Evolutionary conservation across 495 filamentous ascomycete species (phyloP).

Genomic region (Parmelia sp.): DNA sequence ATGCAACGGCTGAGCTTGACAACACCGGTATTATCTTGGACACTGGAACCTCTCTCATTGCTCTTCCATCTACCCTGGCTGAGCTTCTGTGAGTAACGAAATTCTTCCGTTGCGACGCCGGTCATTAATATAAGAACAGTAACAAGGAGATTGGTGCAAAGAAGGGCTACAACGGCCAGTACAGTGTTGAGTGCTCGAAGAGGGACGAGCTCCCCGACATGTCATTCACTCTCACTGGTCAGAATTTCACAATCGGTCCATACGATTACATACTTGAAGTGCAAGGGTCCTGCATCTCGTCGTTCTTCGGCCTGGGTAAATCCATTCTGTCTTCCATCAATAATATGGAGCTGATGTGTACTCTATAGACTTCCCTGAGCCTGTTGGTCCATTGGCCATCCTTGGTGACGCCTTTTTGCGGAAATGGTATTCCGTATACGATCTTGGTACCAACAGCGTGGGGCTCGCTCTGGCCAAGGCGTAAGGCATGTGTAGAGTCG

Average conservation of each 20-base stretch:
- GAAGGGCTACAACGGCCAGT: slow-evolving; percentile 94
- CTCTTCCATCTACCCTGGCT: slow-evolving; percentile 83
- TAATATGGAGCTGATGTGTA: background rate
- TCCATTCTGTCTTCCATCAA: slow-evolving; percentile 49
- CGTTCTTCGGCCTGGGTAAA: slow-evolving; percentile 98
- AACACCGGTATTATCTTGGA: slow-evolving; percentile 94
- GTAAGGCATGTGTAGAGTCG: slow-evolving; percentile 1
- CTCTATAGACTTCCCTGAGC: slow-evolving; percentile 71
- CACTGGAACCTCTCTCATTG: slow-evolving; percentile 97
- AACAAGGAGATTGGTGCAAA: slow-evolving; percentile 98
- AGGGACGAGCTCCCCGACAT: slow-evolving; percentile 79
- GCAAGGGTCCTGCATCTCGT: slow-evolving; percentile 89
- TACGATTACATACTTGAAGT: slow-evolving; percentile 96
- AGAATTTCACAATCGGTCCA: slow-evolving; percentile 83
- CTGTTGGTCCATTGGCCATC: slow-evolving; percentile 87
- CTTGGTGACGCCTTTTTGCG: slow-evolving; percentile 97
- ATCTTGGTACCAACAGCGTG: slow-evolving; percentile 76
- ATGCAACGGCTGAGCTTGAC: slow-evolving; percentile 76
- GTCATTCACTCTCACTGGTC: slow-evolving; percentile 76
- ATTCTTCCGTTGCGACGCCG: background rate
- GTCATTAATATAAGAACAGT: slow-evolving; percentile 35
- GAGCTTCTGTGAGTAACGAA: slow-evolving; percentile 67
- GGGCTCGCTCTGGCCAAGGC: slow-evolving; percentile 77
- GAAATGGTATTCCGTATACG: slow-evolving; percentile 95
- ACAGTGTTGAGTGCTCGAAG: slow-evolving; percentile 82